These are phyloP conservation scores for Stemphylium beticola DNA, from an alignment of 2,329 filamentous ascomycete genomes.

Conservation along the genomic window DNA sequence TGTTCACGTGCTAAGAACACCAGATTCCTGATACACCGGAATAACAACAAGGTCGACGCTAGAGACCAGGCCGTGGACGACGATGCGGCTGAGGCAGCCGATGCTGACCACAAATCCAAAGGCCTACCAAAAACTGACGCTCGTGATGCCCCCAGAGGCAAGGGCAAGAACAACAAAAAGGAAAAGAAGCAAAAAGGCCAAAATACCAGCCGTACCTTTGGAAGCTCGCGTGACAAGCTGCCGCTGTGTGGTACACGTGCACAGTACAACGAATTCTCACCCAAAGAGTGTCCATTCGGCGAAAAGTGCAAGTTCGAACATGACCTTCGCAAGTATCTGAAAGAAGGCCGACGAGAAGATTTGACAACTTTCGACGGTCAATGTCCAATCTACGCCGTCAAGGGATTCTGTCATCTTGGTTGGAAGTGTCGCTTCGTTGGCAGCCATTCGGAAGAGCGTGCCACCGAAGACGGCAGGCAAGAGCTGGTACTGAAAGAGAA, in stretches of 20 bases:
- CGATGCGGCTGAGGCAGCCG: slow-evolving; percentile 65
- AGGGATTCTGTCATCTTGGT: slow-evolving; percentile 79
- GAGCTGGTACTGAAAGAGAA: slow-evolving; percentile 76
- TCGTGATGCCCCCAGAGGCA: slow-evolving; percentile 49
- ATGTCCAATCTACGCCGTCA: slow-evolving; percentile 80
- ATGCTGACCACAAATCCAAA: slow-evolving; percentile 48
- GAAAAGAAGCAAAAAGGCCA: slow-evolving; percentile 75
- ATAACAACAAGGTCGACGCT: slow-evolving; percentile 31
- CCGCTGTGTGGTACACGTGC: slow-evolving; percentile 78
- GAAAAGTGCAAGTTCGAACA: slow-evolving; percentile 83
- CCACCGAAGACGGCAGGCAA: slow-evolving; percentile 78
- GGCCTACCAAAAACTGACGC: slow-evolving; percentile 42
- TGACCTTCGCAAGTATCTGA: slow-evolving; percentile 83
- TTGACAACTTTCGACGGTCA: slow-evolving; percentile 75
- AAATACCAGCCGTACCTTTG: slow-evolving; percentile 83
- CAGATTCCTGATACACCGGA: slow-evolving; percentile 44
- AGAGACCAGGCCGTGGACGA: slow-evolving; percentile 53
- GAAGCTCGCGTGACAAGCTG: slow-evolving; percentile 76
- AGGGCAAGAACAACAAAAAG: slow-evolving; percentile 59
- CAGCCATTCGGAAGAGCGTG: slow-evolving; percentile 83
- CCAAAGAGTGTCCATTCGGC: slow-evolving; percentile 74
- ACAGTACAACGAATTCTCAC: slow-evolving; percentile 79
- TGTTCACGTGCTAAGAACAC: slow-evolving; percentile 24
- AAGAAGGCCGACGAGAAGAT: slow-evolving; percentile 80
- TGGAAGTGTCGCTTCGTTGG: slow-evolving; percentile 94